phyloP scores from a whole-genome alignment of 371 early-diverging fungal species.

The Basidiobolus heterosporus region DNA sequence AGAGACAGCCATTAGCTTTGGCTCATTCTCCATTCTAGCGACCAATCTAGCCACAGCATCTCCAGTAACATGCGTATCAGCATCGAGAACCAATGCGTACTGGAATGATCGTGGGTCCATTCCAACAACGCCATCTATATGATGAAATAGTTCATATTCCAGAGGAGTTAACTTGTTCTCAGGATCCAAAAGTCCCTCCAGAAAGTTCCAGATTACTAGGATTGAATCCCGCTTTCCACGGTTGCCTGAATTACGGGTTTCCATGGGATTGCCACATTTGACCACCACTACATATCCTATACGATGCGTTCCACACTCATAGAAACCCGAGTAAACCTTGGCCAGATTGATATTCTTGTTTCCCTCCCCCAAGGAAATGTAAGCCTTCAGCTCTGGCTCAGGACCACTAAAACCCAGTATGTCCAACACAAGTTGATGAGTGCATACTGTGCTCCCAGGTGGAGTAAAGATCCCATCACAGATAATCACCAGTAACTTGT shows the following conservation, averaged over 20 bases:
- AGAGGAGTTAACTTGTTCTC: slow-evolving; percentile 76
- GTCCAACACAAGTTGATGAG: slow-evolving; percentile 88
- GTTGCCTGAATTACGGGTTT: slow-evolving; percentile 77
- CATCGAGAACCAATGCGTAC: slow-evolving; percentile 87
- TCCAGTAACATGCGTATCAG: slow-evolving; percentile 77
- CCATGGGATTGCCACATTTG: slow-evolving; percentile 74
- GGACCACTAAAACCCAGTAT: slow-evolving; percentile 78
- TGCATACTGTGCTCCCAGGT: slow-evolving; percentile 86
- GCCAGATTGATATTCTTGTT: slow-evolving; percentile 83
- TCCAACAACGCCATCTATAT: slow-evolving; percentile 82
- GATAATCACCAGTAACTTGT: slow-evolving; percentile 82
- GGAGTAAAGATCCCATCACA: slow-evolving; percentile 88
- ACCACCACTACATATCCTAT: slow-evolving; percentile 86
- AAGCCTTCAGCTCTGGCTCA: slow-evolving; percentile 79
- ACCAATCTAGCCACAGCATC: slow-evolving; percentile 78
- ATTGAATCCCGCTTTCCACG: slow-evolving; percentile 99
- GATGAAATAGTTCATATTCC: slow-evolving; percentile 84
- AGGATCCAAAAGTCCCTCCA: slow-evolving; percentile 82
- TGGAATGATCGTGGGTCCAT: slow-evolving; percentile 79
- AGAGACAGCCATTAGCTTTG: slow-evolving; percentile 78
- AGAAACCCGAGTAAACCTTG: slow-evolving; percentile 93
- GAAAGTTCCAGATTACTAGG: slow-evolving; percentile 94
- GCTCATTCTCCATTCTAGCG: slow-evolving; percentile 74
- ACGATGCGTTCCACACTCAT: slow-evolving; percentile 69
- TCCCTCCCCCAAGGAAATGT: slow-evolving; percentile 83